A percentile compares a stretch with the other conserved stretches of the same genome.
phyloP scores from a whole-genome alignment of 805 yeast species.

The Soucietia sequanensis region DNA sequence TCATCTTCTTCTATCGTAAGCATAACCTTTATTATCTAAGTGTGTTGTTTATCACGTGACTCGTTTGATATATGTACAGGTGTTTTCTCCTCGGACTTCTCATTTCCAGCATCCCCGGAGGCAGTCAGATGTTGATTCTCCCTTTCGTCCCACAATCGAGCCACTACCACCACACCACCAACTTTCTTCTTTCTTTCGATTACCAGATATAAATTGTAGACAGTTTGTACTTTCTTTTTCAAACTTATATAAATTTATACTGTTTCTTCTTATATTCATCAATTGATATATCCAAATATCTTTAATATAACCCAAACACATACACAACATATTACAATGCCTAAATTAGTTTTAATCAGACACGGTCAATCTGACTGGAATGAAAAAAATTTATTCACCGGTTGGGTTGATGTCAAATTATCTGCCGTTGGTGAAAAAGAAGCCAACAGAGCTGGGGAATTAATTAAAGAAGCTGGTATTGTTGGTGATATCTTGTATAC shows the following conservation, averaged over 20 bases:
- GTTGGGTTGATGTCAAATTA: slow-evolving; percentile 95
- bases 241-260: not conserved
- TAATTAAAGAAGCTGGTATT: slow-evolving; percentile 81
- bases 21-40: too few relatives aligned
- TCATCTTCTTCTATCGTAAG: too few relatives aligned
- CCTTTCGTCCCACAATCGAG: not conserved
- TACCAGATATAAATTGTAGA: too few relatives aligned
- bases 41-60: too few relatives aligned
- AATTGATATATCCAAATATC: too few relatives aligned
- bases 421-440: slow-evolving; percentile 83
- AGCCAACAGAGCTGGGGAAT: slow-evolving; percentile 91
- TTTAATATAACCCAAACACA: too few relatives aligned
- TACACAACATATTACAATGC: too few relatives aligned
- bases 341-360: slow-evolving; percentile 85
- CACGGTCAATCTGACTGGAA: slow-evolving; percentile 99
- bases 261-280: slow-evolving; percentile 3
- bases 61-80: too few relatives aligned
- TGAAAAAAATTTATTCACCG: slow-evolving; percentile 96
- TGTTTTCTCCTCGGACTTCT: slow-evolving; percentile 4
- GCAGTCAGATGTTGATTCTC: not conserved
- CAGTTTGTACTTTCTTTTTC: too few relatives aligned
- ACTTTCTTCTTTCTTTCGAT: too few relatives aligned
- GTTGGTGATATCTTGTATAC: slow-evolving; percentile 89
- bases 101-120: slow-evolving; percentile 4
- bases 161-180: too few relatives aligned